Percentiles rank a stretch among this genome's conserved stretches.
Evolutionary conservation across 1,284 basidiomycete species (phyloP).

Genomic region (Heterobasidion occidentale): DNA sequence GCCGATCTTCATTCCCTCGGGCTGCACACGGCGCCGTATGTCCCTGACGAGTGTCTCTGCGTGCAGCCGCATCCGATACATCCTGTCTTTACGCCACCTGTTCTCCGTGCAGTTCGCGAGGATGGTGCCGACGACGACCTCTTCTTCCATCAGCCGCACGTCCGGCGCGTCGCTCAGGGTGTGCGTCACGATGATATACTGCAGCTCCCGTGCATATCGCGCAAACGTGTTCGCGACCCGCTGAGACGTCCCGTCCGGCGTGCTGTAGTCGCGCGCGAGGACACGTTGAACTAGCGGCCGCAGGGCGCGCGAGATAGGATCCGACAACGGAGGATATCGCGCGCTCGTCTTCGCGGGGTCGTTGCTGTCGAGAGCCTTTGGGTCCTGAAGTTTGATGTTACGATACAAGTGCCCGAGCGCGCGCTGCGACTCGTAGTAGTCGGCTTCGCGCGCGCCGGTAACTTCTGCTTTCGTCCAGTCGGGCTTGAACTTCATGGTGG

Average conservation of each 20-base stretch:
- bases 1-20: slow-evolving; percentile 22
- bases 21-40: slow-evolving; percentile 24
- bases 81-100: slow-evolving; percentile 50
- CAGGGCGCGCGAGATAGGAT: slow-evolving; percentile 43
- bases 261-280: slow-evolving; percentile 12
- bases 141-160: slow-evolving; percentile 56
- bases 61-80: slow-evolving; percentile 59
- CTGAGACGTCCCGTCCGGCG: background rate
- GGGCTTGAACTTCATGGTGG: slow-evolving; percentile 58
- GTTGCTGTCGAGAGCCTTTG: background rate
- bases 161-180: slow-evolving; percentile 52
- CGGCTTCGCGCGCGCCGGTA: slow-evolving; percentile 42
- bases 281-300: slow-evolving; percentile 29
- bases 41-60: slow-evolving; percentile 42
- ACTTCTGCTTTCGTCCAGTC: slow-evolving; percentile 73
- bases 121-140: slow-evolving; percentile 68
- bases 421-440: slow-evolving; percentile 63
- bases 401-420: slow-evolving; percentile 67
- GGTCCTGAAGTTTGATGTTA: slow-evolving; percentile 41
- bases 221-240: slow-evolving; percentile 7
- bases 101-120: slow-evolving; percentile 51
- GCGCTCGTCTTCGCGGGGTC: background rate
- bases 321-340: slow-evolving; percentile 10
- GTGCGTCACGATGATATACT: slow-evolving; percentile 64
- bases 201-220: slow-evolving; percentile 54